Evolutionary conservation across 495 filamentous ascomycete genomes (phyloP), one percentile per base, ranked within the genome.

Genomic region (Neurospora sp.): DNA sequence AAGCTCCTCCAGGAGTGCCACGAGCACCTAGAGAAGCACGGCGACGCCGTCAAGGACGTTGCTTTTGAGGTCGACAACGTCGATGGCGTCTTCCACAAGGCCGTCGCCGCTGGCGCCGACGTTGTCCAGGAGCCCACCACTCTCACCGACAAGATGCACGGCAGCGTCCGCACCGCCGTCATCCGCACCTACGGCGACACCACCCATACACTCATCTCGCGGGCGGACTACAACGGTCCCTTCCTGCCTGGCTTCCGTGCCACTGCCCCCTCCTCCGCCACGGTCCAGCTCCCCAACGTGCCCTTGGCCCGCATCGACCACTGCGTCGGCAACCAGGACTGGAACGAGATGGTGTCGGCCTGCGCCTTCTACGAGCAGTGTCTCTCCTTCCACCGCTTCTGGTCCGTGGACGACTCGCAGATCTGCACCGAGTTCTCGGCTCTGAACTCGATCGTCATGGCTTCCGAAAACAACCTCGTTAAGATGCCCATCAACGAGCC

Each of bases 401-500:
- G 94, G 94, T 91, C 88, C 42, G 93, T 97, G 40, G 94, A 97
- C 79, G 94, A 97, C 82, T 90, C 85, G 73, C 86, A 94, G 74
- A 92, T 97, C 78, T 92, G 88, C 86, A 96, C 93, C 78, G 93
- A 96, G 75, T 97, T 90, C 87, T 93, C 90, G 16, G 92, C 94
- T 5, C 84, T 97, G 37, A 91, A 89, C 78, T 91, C 87, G 76
- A 89, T 97, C 74, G 94, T 97, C 76, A 96, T 97, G 93, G 88
- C 93, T 14, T 91, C 89, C 2, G 91, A 92, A 81, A 90, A 93
- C 68, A 81, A 81, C 72, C 78, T 90, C 7, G 91, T 97, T 75
- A 97, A 97, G 81, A 97, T 97, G 92, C 94, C 94, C 75, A 95
- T 98, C 87, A 97, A 97, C 86, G 93, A 98, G 83, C 94, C 94